These are phyloP conservation scores for bread wheat (Triticum aestivum) DNA, from an alignment of 176 grass and related monocot species.

Conservation along the genomic window IWGSC_CS_RefSeq_v2.1 NC_057801.1:1093620-1094119, in stretches of 20 bases:
- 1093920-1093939: conserved; percentile 92
- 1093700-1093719: conserved; percentile 28
- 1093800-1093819: conserved; percentile 90
- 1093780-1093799: conserved; percentile 94
- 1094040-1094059: conserved; percentile 67
- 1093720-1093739: conserved; percentile 71
- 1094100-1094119: conserved; percentile 95
- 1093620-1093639: background rate
- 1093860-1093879: conserved; percentile 86
- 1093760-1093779: conserved; percentile 85
- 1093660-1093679: background rate
- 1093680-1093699: conserved; percentile 14
- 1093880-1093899: conserved; percentile 51
- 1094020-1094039: conserved; percentile 69
- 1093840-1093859: conserved; percentile 84
- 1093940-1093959: conserved; percentile 82
- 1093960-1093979: conserved; percentile 78
- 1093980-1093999: conserved; percentile 85
- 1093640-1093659: background rate
- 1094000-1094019: conserved; percentile 95
- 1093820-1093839: conserved; percentile 70
- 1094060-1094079: conserved; percentile 92
- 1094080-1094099: conserved; percentile 70
- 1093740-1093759: conserved; percentile 88
- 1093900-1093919: conserved; percentile 87